Evolutionary conservation across 345 rosid genomes (phyloP), one percentile per base, ranked within the genome.

Genomic region (Toxicodendron radicans): DNA sequence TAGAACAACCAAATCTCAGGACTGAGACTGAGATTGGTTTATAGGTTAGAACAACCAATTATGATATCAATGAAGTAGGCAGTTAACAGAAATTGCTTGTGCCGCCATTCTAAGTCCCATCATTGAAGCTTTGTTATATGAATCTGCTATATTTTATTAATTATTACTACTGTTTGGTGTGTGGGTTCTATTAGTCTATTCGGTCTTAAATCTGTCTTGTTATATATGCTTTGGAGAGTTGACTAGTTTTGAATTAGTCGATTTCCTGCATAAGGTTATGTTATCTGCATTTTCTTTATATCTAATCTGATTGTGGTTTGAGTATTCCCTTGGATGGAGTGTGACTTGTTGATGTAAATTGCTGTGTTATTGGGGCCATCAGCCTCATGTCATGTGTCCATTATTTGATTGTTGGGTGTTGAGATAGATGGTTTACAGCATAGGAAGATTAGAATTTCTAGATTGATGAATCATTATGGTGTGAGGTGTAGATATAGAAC

Each of bases 281-380:
- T 38, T 27, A 27, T 27, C 30, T 27, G 30, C 30, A 27, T 27
- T 27, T 27, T 27, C 30, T 27, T 57, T 21, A 56, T 38, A 38
- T 43, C 58, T 51, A 21, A 68, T 35, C 21, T 56, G 63, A 70
- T 57, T 38, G 27, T 32, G 10, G 72, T 69, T n/a, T 38, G 33
- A 18, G 14, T 20, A 23, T 45, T 5, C 6, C 12, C 3, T 4
- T 20, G 14, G 63, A 13, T 23, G 27, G 59, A 21, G 12, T 7
- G 24, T 41, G 51, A 33, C 32, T 33, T 60, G 35, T 68, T n/a
- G 17, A 35, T 53, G 10, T 32, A 68, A 54, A 52, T n/a, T 23
- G 51, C 58, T 13, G 20, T 70, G 41, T 41, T 3, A 8, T 56
- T 59, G 49, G 33, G 73, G 52, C 51, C 8, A 38, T 38, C 43